Base-by-base conservation (phyloP, 2,329 filamentous ascomycete species). In the Canariomyces notabilis region DNA sequence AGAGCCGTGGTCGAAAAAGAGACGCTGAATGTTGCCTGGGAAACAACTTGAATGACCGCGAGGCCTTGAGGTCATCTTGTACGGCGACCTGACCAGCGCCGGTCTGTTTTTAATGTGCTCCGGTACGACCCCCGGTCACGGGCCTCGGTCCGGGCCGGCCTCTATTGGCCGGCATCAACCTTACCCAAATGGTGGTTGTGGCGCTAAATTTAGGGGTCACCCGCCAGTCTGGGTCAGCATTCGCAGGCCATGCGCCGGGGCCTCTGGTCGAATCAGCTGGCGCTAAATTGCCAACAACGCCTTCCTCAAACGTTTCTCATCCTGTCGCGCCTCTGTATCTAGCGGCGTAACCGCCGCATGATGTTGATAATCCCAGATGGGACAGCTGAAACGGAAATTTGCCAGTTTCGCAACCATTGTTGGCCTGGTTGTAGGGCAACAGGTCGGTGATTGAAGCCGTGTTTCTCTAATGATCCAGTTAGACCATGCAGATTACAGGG, bases 191-290 rank as follows among this genome's bases (percentile, higher is more conserved):
- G 41, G 16, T 35, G 48, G 44, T 48, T 53, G 47, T 44, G 26
- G 47, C 41, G 33, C 50, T 53, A 53, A 53, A 45, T 46, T 53
- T 53, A 48, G 50, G 21, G 48, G 50, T 50, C 50, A 53, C 39
- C 50, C 50, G 50, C 42, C 42, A 18, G 48, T 44, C 44, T 44
- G 50, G 50, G 45, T 48, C 48, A 32, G 31, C 37, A 12, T 21
- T 37, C n/a, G 32, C 7, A 32, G 47, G 37, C 44, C 44, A 48
- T 48, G 50, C 42, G 37, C 36, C 15, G 39, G 44, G 20, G 6
- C 6, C 12, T 36, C 18, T n/a, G 16, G 19, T 44, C 50, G 39
- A 53, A 53, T 53, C 50, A 53, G 44, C 31, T 42, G 41, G 14
- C 32, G 29, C 36, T 15, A 35, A 23, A 20, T 16, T 16, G 8